Conservation (phyloP, 2,329 filamentous ascomycete species). For the Colletotrichum tanaceti region DNA sequence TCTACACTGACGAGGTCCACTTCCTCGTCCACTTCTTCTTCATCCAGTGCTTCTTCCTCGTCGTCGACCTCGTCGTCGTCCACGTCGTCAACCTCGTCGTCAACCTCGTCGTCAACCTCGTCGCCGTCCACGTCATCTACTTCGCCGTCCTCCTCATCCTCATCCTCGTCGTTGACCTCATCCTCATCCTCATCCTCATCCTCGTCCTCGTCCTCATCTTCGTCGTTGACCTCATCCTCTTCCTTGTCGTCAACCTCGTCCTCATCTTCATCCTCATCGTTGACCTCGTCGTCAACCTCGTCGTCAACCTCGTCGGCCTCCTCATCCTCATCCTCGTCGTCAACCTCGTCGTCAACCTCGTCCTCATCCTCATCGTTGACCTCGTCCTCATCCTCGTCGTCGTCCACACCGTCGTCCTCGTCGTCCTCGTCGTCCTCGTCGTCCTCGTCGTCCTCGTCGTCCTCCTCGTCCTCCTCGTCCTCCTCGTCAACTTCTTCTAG, state of each 20-base stretch:
- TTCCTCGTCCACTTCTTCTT: background rate
- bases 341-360: background rate
- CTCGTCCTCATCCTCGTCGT: background rate
- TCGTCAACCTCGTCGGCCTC: background rate
- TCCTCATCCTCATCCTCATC: too few species aligned
- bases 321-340: background rate
- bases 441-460: background rate
- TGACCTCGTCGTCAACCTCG: too few species aligned
- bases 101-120: too few species aligned
- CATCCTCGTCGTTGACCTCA: too few species aligned
- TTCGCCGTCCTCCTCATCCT: background rate
- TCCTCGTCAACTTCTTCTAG: too few species aligned
- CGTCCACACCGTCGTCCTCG: too few species aligned
- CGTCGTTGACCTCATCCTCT: background rate
- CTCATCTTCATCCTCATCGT: too few species aligned
- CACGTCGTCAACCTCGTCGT: too few species aligned
- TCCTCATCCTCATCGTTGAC: too few species aligned
- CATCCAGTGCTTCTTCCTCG: background rate
- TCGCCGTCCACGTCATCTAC: background rate
- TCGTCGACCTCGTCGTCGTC: background rate
- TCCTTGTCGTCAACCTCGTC: too few species aligned
- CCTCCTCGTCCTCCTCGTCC: constrained; percentile 1
- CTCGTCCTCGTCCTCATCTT: background rate
- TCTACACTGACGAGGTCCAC: constrained; percentile 16
- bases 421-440: background rate